These are phyloP conservation scores for Apiospora malaysiana DNA, from an alignment of 2,329 filamentous ascomycete genomes.

Conservation along the genomic window DNA sequence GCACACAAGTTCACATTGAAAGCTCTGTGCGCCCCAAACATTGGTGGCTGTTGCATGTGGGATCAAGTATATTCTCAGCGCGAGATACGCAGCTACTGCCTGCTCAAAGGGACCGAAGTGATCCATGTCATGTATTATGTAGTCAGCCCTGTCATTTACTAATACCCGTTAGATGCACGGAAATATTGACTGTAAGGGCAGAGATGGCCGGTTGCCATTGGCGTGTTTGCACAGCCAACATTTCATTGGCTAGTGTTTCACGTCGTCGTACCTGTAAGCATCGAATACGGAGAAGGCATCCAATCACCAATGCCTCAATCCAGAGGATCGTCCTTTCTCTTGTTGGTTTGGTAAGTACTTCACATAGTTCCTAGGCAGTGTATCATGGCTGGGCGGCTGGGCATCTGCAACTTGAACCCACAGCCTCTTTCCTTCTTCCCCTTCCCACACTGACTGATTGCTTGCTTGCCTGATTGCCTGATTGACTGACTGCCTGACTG, in stretches of 20 bases:
- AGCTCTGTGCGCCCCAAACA: neutral
- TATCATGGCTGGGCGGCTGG: neutral
- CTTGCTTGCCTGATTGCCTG: too few species aligned
- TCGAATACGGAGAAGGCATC: neutral
- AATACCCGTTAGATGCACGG: too few species aligned
- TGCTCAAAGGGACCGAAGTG: too few species aligned
- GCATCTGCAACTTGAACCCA: neutral
- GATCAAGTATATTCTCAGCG: neutral
- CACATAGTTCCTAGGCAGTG: too few species aligned
- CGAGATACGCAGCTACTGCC: neutral
- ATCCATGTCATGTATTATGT: too few species aligned
- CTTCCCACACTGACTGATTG: too few species aligned
- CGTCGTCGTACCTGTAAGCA: neutral
- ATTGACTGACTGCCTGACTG: too few species aligned
- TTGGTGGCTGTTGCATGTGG: neutral
- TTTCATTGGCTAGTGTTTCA: neutral
- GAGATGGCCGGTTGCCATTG: neutral
- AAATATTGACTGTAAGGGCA: neutral
- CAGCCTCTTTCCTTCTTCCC: neutral
- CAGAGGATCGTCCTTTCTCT: neutral
- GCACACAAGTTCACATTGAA: neutral
- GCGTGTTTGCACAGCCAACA: conserved; percentile 1
- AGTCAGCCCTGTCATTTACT: too few species aligned
- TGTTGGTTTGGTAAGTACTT: neutral
- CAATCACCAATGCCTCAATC: neutral